Evolutionary conservation across 2,329 filamentous ascomycete species (phyloP), one percentile per base, ranked within the genome.

Genomic region (Xylariaceae sp.): DNA sequence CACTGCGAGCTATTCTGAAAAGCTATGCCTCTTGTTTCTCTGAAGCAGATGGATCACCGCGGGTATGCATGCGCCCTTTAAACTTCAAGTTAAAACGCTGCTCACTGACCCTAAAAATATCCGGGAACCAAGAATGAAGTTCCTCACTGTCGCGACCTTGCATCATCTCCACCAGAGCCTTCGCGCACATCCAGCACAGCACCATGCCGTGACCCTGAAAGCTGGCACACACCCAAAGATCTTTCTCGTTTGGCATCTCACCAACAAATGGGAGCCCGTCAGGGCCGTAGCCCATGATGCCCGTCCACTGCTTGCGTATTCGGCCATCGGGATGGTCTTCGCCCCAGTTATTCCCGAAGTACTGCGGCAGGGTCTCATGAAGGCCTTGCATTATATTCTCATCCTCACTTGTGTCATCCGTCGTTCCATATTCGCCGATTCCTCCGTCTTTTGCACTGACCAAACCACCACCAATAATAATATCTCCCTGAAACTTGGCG

Each of bases 131-230:
- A 8, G 62, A 57, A 6, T 54, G 59, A 6, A 77, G 66, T 39
- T 66, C 63, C 18, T 68, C 66, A 1, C 61, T 66, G 23, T 72
- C 68, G 2, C 64, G 57, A 1, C 65, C 71, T 32, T 68, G 59
- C 57, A 85, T 76, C 80, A 86, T 84, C 24, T 72, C 70, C 1
- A 77, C 80, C 53, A 88, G 61, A 0, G 79, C 85, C 59, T 79
- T 77, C 0, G 83, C 83, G 23, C 78, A 81, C 65, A 83, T 80
- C 72, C 83, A 81, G 49, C 82, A 83, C 26, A 83, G 68, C 1
- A 84, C 84, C 85, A 87, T 88, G 0, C 84, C 84, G 66, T 88
- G 83, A 1, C 86, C 86, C 58, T 86, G 85, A 58, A 88, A 88
- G 5, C 82, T 78, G 3, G 80, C 82, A 26, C 77, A 75, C 1